Evolutionary conservation across 352 stramenopile species (phyloP), one percentile per base, ranked within the genome.

Genomic region (Phytophthora agathidicida): DNA sequence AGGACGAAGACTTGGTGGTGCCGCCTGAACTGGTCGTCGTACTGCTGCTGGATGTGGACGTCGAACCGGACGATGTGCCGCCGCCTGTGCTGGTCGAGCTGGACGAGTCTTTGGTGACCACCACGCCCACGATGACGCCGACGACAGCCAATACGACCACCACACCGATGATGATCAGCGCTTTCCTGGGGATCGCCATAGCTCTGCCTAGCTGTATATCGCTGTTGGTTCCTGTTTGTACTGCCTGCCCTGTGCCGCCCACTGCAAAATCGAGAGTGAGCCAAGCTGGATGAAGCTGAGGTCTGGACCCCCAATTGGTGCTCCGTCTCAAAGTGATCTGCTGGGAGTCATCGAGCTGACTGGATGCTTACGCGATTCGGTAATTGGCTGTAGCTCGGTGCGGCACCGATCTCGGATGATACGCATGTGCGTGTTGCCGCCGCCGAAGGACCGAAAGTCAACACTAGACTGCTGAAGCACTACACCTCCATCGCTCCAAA

Each of bases 61-160:
- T 37, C 8, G 49, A 60, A 28, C 35, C 43, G 9, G 60, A 62
- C 3, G 53, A 68, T 5, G 46, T 66, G 50, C 59, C 55, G 39
- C 49, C 45, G 33, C 51, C 61, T 23, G 60, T 68, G 44, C 50
- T 71, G 28, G 65, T 32, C 23, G 65, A 73, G 48, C 19, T 59
- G 41, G 59, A 66, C 16, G 47, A 54, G 42, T 68, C 35, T 17
- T 58, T 60, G 19, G 42, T 62, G 26, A 75, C 62, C 48, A 86
- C 59, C 10, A 83, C 50, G 17, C 54, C 76, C n/a, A 86, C 49
- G 48, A 78, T 68, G n/a, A 78, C 76, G 49, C 73, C 76, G 36
- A 83, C 47, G 20, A 78, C 52, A 11, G 76, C 76, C 3, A 83
- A 60, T 45, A 77, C 65, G 13, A 85, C 56, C 58, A 85, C 58